Percentiles rank a stretch among this genome's conserved stretches.
phyloP scores from a whole-genome alignment of 2,329 filamentous ascomycete species.

The Penicillium sp. region DNA sequence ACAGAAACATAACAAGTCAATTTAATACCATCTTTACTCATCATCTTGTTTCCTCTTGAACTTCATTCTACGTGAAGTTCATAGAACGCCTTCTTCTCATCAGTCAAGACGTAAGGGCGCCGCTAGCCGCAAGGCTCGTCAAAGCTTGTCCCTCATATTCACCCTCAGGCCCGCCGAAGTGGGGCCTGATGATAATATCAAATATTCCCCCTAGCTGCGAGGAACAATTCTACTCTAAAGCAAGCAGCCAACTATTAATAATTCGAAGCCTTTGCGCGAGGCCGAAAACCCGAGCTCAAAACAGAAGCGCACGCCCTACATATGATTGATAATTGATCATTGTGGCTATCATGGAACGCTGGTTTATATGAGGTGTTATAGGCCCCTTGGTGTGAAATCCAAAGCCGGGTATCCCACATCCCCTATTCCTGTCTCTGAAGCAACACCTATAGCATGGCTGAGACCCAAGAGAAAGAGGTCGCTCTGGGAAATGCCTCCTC shows the following conservation, averaged over 20 bases:
- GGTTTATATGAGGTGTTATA: not conserved
- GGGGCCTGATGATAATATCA: conserved; percentile 7
- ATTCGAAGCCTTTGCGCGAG: not conserved
- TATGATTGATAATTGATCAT: not conserved
- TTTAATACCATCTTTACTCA: not conserved
- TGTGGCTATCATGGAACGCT: not conserved
- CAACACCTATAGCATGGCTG: not conserved
- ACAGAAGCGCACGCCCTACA: not conserved
- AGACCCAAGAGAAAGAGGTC: not conserved
- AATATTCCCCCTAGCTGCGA: not conserved
- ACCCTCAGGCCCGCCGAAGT: not conserved
- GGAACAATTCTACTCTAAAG: not conserved
- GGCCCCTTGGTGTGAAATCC: not conserved
- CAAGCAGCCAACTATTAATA: not conserved
- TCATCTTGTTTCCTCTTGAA: not conserved
- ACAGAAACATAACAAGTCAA: not conserved
- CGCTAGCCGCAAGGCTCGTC: not conserved
- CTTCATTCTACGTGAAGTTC: not conserved
- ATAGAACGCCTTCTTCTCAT: not conserved
- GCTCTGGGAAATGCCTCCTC: not conserved
- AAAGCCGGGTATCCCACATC: not conserved
- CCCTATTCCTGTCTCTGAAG: too few species aligned
- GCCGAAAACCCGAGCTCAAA: not conserved
- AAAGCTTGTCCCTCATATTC: not conserved
- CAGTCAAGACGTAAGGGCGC: not conserved